phyloP scores from a whole-genome alignment of 2,329 filamentous ascomycete species.

The Penicillium sp. region DNA sequence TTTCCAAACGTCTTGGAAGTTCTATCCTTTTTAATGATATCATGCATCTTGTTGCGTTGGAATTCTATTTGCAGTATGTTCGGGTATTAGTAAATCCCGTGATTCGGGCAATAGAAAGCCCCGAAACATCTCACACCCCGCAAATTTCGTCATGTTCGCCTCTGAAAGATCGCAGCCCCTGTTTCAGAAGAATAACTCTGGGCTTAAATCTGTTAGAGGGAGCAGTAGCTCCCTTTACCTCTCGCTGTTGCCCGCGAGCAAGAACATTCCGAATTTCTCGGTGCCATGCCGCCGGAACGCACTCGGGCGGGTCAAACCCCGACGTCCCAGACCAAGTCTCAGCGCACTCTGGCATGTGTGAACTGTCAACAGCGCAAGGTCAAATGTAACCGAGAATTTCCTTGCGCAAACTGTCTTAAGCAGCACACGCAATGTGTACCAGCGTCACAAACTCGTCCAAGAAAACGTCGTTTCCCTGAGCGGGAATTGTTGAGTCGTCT shows the following conservation, averaged over 20 bases:
- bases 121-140: neutral
- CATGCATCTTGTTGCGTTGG: neutral
- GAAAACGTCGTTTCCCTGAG: conserved; percentile 65
- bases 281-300: neutral
- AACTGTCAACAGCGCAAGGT: conserved; percentile 76
- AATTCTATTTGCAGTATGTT: neutral
- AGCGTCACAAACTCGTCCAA: conserved; percentile 48
- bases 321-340: conserved; percentile 1
- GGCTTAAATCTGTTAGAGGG: neutral
- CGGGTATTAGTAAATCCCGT: neutral
- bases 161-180: neutral
- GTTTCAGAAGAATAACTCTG: neutral
- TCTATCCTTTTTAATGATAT: conserved; percentile 34
- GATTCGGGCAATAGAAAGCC: neutral
- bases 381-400: conserved; percentile 70
- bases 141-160: neutral
- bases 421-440: conserved; percentile 60
- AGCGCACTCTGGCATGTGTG: conserved; percentile 54
- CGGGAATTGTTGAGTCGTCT: conserved; percentile 69
- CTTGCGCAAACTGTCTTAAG: conserved; percentile 69
- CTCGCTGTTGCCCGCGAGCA: neutral
- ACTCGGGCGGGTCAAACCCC: neutral
- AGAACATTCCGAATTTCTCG: neutral
- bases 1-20: conserved; percentile 53
- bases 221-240: neutral